phyloP scores from a whole-genome alignment of 768 basidiomycete species.

The Russula brevipes region DNA sequence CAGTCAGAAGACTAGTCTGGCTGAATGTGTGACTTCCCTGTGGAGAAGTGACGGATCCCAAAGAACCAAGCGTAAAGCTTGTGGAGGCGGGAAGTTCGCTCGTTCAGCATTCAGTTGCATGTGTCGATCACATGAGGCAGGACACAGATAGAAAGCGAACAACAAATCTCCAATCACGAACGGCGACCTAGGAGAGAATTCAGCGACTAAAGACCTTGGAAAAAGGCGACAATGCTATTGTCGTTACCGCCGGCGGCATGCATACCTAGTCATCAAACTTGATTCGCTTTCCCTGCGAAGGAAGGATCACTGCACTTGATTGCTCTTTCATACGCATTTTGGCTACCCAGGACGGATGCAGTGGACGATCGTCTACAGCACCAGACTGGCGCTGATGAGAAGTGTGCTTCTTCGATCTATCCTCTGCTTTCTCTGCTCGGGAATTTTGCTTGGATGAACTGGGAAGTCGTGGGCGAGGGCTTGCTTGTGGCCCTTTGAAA shows the following conservation, averaged over 20 bases:
- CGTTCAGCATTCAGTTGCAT: not conserved
- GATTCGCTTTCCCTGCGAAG: conserved; percentile 83
- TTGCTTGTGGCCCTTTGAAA: not conserved
- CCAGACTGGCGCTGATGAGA: conserved; percentile 17
- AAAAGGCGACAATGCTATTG: not conserved
- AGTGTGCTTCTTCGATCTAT: not conserved
- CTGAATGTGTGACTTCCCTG: not conserved
- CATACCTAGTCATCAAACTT: conserved; percentile 38
- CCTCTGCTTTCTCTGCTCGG: not conserved
- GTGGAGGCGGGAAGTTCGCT: not conserved
- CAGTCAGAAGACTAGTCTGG: not conserved
- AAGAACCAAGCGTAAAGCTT: not conserved
- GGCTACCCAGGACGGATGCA: conserved; percentile 98
- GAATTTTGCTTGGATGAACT: not conserved
- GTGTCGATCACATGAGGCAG: not conserved
- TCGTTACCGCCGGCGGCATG: not conserved
- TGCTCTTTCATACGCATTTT: conserved; percentile 76
- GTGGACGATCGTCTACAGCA: conserved; percentile 35
- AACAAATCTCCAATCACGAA: not conserved
- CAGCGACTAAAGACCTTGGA: not conserved
- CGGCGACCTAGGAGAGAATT: not conserved
- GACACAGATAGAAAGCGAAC: not conserved
- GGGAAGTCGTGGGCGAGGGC: not conserved
- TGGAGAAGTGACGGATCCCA: not conserved
- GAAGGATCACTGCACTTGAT: conserved; percentile 53